Evolutionary conservation across 2,329 filamentous ascomycete genomes (phyloP).

Genomic region (Aspergillus niger): DNA sequence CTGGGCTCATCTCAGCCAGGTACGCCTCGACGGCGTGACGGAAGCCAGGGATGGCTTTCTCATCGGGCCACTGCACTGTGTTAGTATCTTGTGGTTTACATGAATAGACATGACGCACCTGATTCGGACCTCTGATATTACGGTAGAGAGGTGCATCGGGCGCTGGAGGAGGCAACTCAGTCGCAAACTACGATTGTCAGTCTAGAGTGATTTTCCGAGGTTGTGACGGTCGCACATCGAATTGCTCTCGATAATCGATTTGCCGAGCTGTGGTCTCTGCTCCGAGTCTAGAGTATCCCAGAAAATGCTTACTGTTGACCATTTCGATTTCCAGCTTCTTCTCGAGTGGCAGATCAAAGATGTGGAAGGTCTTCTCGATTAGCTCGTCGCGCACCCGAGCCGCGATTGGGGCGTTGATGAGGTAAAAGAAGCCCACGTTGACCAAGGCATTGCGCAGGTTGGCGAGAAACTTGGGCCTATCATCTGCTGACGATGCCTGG

Average conservation of each 20-base stretch:
- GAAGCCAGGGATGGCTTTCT: constrained; percentile 34
- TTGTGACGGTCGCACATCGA: constrained; percentile 33
- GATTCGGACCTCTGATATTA: constrained; percentile 40
- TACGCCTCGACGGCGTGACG: constrained; percentile 34
- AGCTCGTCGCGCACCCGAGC: constrained; percentile 27
- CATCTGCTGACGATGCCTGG: constrained; percentile 19
- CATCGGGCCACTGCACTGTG: constrained; percentile 36
- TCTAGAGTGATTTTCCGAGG: constrained; percentile 11
- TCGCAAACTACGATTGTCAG: constrained; percentile 33
- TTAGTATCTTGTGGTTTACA: not conserved
- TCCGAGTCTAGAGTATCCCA: constrained; percentile 39
- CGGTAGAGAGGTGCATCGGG: constrained; percentile 38
- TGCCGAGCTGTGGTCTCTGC: constrained; percentile 38
- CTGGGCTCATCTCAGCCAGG: constrained; percentile 26
- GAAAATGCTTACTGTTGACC: constrained; percentile 41
- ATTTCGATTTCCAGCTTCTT: constrained; percentile 54
- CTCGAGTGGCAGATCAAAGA: constrained; percentile 48
- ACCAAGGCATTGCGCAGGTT: constrained; percentile 36
- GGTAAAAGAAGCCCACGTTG: constrained; percentile 41
- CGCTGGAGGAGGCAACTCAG: constrained; percentile 37
- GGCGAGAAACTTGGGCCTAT: constrained; percentile 30
- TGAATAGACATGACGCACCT: constrained; percentile 24
- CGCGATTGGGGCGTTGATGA: constrained; percentile 32
- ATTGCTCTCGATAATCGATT: constrained; percentile 39
- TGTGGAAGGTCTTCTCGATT: constrained; percentile 42